Evolutionary conservation across 2,329 filamentous ascomycete species (phyloP).

Genomic region (Diplodia sapinea): DNA sequence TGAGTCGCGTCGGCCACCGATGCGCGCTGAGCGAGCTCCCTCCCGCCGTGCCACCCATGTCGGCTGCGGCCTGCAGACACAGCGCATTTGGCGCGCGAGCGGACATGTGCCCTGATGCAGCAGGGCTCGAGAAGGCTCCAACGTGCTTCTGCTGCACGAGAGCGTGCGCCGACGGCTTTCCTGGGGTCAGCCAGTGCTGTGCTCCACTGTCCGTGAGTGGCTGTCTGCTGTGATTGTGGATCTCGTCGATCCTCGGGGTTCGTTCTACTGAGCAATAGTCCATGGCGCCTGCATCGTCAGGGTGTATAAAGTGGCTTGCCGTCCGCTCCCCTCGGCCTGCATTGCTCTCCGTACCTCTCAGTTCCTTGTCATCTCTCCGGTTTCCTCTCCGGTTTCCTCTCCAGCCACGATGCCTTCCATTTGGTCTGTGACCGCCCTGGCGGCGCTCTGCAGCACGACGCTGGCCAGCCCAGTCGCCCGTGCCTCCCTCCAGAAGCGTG

Average conservation of each 20-base stretch:
- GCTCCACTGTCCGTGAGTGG: constrained; percentile 25
- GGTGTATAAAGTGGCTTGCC: constrained; percentile 8
- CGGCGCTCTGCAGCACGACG: constrained; percentile 40
- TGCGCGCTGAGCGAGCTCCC: too few relatives aligned
- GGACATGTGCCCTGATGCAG: constrained; percentile 16
- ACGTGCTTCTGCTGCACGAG: constrained; percentile 1
- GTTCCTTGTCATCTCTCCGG: constrained; percentile 32
- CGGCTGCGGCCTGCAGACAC: not conserved
- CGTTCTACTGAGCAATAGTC: constrained; percentile 7
- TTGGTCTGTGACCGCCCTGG: constrained; percentile 40
- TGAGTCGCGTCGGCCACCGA: constrained; percentile 8
- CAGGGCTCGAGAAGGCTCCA: constrained; percentile 18
- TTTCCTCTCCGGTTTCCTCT: constrained; percentile 22
- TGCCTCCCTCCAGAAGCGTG: constrained; percentile 42
- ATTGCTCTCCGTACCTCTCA: constrained; percentile 31
- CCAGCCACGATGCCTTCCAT: constrained; percentile 43
- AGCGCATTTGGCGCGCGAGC: not conserved
- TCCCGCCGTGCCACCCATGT: constrained; percentile 11
- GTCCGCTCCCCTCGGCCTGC: not conserved
- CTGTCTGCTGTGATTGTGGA: constrained; percentile 26
- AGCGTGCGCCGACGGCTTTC: constrained; percentile 22
- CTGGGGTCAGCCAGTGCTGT: constrained; percentile 19
- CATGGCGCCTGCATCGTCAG: not conserved
- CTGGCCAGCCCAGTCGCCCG: constrained; percentile 42
- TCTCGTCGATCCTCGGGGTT: constrained; percentile 30